Conservation (phyloP, 2,329 filamentous ascomycete species). For the Akanthomyces muscarius region DNA sequence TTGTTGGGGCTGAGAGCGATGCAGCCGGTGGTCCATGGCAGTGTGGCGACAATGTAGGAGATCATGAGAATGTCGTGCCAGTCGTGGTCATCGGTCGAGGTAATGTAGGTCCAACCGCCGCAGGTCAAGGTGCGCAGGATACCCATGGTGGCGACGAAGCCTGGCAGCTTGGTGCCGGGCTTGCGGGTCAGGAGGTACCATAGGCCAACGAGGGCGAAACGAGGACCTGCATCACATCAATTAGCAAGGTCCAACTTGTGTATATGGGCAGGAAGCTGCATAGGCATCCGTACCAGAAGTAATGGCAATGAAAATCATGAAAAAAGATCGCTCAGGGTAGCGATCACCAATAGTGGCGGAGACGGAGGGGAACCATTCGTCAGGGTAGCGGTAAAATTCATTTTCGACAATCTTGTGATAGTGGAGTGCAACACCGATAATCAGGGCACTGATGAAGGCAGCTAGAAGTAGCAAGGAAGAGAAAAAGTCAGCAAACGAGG, state of each 20-base stretch:
- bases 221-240: conserved; percentile 59
- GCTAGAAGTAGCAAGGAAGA: conserved; percentile 40
- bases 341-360: conserved; percentile 96
- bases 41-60: conserved; percentile 86
- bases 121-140: conserved; percentile 88
- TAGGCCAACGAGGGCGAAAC: conserved; percentile 83
- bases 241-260: not conserved
- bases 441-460: conserved; percentile 81
- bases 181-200: conserved; percentile 87
- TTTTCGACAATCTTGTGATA: conserved; percentile 98
- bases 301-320: conserved; percentile 95
- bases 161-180: conserved; percentile 71
- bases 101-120: conserved; percentile 97
- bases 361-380: conserved; percentile 96
- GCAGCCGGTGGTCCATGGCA: conserved; percentile 93
- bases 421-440: conserved; percentile 77
- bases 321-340: conserved; percentile 93
- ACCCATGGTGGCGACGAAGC: conserved; percentile 74
- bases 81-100: conserved; percentile 95
- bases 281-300: conserved; percentile 66
- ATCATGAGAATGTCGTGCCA: conserved; percentile 99
- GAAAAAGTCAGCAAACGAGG: not conserved
- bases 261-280: not conserved
- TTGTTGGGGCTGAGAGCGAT: conserved; percentile 84
- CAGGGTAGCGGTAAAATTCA: conserved; percentile 88